Base-by-base conservation (phyloP, 2,329 filamentous ascomycete genomes). In the Talaromyces sp. region DNA sequence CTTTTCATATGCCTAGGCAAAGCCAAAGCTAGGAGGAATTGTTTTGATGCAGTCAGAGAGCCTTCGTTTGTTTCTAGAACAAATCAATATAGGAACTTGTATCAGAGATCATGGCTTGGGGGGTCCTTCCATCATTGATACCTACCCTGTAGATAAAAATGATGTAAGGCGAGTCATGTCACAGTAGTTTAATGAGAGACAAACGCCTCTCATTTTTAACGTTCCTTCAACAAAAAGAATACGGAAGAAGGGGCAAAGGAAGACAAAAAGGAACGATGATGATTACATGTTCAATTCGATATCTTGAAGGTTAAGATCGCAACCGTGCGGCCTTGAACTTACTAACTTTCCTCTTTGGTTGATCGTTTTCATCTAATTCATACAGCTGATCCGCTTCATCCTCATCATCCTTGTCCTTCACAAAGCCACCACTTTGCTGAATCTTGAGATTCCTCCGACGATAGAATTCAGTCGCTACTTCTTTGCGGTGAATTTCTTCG, bases 391-490 rank as follows among this genome's bases (percentile, higher is more conserved):
- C 85, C 52, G 93, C 81, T 54, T 83, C 85, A 61, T 86, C 83
- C 66, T 92, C 88, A 66, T 90, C 87, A 70, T 92, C 88, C 66
- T 90, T 87, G 69, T 92, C 86, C 65, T 87, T 85, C 71, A 90
- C 79, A 75, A 97, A 96, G 3, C 93, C 93, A 60, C 93, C 93
- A 71, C 95, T 87, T 70, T 88, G 85, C 70, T 92, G 87, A 62
- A 97, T 93, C 77, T 96, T 88, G 72, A 86, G 87, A 74, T 93
- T 96, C 22, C 94, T 89, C 76, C 91, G 83, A 52, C 87, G 88
- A 75, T 96, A 90, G 76, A 96, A 96, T 73, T 96, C 91, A 43
- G 87, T 86, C 8, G 91, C 89, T 14, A 96, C 88, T 75, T 96
- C 90, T 67, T 91, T 88, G 62, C 90, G 85, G 60, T 94, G 82